Evolutionary conservation across 768 basidiomycete species (phyloP).

Genomic region (Thelephora ganbajun): DNA sequence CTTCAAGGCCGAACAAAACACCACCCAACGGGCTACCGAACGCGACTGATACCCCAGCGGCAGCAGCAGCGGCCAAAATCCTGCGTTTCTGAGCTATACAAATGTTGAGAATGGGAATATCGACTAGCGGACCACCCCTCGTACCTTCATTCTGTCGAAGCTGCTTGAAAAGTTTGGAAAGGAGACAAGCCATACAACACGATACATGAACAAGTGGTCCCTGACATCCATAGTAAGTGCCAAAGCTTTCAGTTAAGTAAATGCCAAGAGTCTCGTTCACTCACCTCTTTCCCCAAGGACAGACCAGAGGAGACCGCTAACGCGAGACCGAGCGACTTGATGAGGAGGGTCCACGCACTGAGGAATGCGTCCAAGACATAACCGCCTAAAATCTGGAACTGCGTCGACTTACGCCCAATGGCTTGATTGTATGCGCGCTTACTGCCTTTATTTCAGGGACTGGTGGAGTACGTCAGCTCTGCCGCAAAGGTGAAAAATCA

Average conservation of each 20-base stretch:
- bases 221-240: slow-evolving; percentile 22
- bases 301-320: slow-evolving; percentile 77
- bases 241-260: no score
- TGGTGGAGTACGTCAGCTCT: slow-evolving; percentile 13
- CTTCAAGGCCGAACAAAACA: slow-evolving; percentile 76
- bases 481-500: background rate
- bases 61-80: slow-evolving; percentile 68
- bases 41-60: slow-evolving; percentile 78
- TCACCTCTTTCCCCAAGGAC: slow-evolving; percentile 73
- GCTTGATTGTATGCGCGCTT: slow-evolving; percentile 10
- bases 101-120: background rate
- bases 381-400: slow-evolving; percentile 54
- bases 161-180: slow-evolving; percentile 52
- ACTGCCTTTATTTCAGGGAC: slow-evolving; percentile 76
- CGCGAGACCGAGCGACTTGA: slow-evolving; percentile 73
- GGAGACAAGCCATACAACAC: slow-evolving; percentile 65
- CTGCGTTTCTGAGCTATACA: slow-evolving; percentile 62
- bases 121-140: background rate
- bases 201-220: slow-evolving; percentile 81
- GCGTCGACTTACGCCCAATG: background rate
- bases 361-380: slow-evolving; percentile 82
- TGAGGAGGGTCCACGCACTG: slow-evolving; percentile 74
- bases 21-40: slow-evolving; percentile 83
- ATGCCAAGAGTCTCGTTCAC: slow-evolving; percentile 9
- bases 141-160: slow-evolving; percentile 69